Percentiles rank a stretch among this genome's conserved stretches.
Conservation (phyloP, 805 yeast genomes). For the Candida silvicultrix region DNA sequence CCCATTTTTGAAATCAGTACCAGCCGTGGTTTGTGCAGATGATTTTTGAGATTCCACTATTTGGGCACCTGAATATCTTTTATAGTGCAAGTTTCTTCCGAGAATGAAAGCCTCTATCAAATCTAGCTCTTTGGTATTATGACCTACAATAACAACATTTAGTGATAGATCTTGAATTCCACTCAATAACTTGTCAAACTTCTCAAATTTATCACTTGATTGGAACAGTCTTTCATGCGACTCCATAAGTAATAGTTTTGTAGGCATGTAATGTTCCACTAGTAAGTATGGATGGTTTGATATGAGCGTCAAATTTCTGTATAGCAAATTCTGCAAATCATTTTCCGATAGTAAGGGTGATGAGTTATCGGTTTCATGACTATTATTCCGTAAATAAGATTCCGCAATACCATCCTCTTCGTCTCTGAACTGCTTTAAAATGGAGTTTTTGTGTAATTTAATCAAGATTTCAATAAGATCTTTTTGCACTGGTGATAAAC, state of each 20-base stretch:
- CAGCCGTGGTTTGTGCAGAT: neutral
- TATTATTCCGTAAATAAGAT: neutral
- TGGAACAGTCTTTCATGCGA: slow-evolving; percentile 46
- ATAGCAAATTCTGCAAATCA: slow-evolving; percentile 35
- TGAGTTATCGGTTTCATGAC: neutral
- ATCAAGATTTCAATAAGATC: slow-evolving; percentile 37
- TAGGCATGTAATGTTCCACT: slow-evolving; percentile 75
- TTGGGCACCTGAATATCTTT: slow-evolving; percentile 61
- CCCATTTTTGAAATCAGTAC: slow-evolving; percentile 6
- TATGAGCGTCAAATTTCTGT: slow-evolving; percentile 41
- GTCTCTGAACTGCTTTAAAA: slow-evolving; percentile 16
- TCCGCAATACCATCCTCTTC: slow-evolving; percentile 3
- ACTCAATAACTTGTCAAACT: slow-evolving; percentile 40
- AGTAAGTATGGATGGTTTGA: slow-evolving; percentile 63
- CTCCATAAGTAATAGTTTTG: slow-evolving; percentile 59
- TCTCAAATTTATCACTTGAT: slow-evolving; percentile 54
- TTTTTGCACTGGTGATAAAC: slow-evolving; percentile 36
- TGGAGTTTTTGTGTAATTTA: slow-evolving; percentile 33
- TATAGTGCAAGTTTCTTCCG: slow-evolving; percentile 64
- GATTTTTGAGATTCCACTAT: slow-evolving; percentile 34
- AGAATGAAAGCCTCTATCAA: slow-evolving; percentile 69
- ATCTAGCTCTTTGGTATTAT: slow-evolving; percentile 64
- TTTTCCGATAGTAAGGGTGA: slow-evolving; percentile 7
- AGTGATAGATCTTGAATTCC: slow-evolving; percentile 13
- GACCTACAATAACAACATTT: slow-evolving; percentile 45